Conservation (phyloP, 441 rosid species). For the Erodium moschatum region DNA sequence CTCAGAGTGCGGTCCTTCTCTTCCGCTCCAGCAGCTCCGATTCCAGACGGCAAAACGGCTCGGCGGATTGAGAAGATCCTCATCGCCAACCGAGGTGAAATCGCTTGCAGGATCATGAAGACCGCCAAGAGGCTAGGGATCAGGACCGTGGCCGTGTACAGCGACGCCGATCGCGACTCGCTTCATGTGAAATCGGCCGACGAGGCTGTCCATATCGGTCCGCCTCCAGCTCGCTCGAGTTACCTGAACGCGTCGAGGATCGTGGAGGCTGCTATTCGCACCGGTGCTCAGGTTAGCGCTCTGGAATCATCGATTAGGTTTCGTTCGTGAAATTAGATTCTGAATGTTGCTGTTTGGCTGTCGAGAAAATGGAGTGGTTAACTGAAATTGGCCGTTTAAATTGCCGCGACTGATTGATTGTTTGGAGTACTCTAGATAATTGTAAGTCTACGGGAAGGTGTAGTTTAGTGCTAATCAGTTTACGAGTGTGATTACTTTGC, state of each 20-base stretch:
- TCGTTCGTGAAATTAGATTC: neutral
- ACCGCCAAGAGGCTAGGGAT: slow-evolving; percentile 79
- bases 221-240: slow-evolving; percentile 74
- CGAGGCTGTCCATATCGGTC: slow-evolving; percentile 68
- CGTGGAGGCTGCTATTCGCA: slow-evolving; percentile 69
- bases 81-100: slow-evolving; percentile 88
- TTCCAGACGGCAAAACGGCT: slow-evolving; percentile 15
- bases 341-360: neutral
- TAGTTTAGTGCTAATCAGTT: neutral
- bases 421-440: neutral
- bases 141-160: slow-evolving; percentile 69
- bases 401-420: neutral
- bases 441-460: neutral
- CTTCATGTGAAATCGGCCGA: slow-evolving; percentile 75
- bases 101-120: slow-evolving; percentile 77
- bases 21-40: neutral
- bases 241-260: slow-evolving; percentile 54
- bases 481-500: neutral
- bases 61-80: slow-evolving; percentile 57
- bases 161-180: slow-evolving; percentile 67
- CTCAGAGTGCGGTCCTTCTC: slow-evolving; percentile 27
- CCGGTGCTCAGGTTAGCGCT: slow-evolving; percentile 65
- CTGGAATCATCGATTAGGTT: neutral
- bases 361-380: neutral
- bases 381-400: neutral